Base-by-base conservation (phyloP, 2,329 filamentous ascomycete species). In the Rutstroemia sp. region DNA sequence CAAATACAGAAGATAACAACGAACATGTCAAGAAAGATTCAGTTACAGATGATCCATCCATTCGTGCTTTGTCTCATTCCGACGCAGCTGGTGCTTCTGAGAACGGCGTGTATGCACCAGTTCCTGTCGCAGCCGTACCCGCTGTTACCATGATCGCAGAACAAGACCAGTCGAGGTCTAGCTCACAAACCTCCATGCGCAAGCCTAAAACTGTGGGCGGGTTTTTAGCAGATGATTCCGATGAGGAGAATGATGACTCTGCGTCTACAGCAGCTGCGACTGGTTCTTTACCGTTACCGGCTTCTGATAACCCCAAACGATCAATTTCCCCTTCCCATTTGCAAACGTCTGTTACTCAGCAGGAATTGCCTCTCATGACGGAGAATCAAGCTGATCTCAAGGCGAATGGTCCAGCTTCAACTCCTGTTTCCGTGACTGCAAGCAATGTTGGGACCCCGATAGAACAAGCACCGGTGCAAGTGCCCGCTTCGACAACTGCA, bases 21-120 rank as follows among this genome's bases (percentile, higher is more conserved):
- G 57, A 67, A 63, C 63, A 68, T 66, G 61, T 65, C 61, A 66
- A 68, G 67, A 65, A 67, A 69, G 65, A 69, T 67, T 64, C 62
- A 60, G 60, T 66, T 69, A 61, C 65, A 69, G 68, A 69, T 69
- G 67, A 69, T 61, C 66, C 68, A 68, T 64, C 67, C 64, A 64
- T 68, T 64, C 61, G 68, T 70, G 66, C 65, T 67, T 64, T 69
- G 60, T 68, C 68, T 65, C 65, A 65, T 63, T 66, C 67, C 59
- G 64, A 56, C 59, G 58, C 60, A 65, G 61, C 55, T 65, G 62
- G 60, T 58, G 60, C 62, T 61, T 64, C 65, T 50, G 65, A 66
- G 64, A 65, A 53, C 62, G 68, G 61, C 58, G 65, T 65, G 56
- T 67, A 68, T 68, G 63, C 69, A 52, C 67, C 68, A 60, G 61